These are phyloP conservation scores for Acanthamoeba castellanii DNA, from an alignment of 208 protist genomes.

Conservation along the genomic window DNA sequence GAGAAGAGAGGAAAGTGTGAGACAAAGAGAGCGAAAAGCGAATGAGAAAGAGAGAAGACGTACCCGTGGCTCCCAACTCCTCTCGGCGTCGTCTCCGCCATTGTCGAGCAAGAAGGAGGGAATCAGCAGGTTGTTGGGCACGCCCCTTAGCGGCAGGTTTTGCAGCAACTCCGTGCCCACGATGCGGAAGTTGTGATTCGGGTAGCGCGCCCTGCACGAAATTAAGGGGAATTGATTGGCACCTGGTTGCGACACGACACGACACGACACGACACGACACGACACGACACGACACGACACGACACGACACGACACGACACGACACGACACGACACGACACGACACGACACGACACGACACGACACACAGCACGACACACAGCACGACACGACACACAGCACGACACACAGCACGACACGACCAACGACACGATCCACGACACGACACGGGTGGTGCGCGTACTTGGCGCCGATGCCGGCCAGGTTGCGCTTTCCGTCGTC, in stretches of 20 bases:
- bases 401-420: neutral
- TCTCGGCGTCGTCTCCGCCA: neutral
- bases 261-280: no score
- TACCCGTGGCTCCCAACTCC: constrained; percentile 12
- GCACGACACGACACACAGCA: neutral
- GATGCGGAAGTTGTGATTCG: constrained; percentile 27
- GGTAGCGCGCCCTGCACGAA: neutral
- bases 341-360: no score
- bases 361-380: no score
- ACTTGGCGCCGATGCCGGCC: constrained; percentile 28
- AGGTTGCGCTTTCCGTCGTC: constrained; percentile 40
- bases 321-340: neutral
- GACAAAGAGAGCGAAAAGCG: neutral
- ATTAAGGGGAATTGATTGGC: no score
- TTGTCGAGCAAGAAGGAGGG: constrained; percentile 63
- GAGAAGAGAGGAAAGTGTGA: neutral
- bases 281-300: neutral
- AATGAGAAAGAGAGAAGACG: neutral
- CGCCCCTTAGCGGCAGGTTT: neutral
- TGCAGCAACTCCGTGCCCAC: constrained; percentile 11
- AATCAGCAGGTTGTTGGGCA: constrained; percentile 19
- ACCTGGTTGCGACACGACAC: no score
- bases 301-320: neutral
- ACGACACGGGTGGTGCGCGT: neutral
- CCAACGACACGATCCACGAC: neutral